Evolutionary conservation across 495 filamentous ascomycete genomes (phyloP).

Genomic region (Cairneyella variabilis): DNA sequence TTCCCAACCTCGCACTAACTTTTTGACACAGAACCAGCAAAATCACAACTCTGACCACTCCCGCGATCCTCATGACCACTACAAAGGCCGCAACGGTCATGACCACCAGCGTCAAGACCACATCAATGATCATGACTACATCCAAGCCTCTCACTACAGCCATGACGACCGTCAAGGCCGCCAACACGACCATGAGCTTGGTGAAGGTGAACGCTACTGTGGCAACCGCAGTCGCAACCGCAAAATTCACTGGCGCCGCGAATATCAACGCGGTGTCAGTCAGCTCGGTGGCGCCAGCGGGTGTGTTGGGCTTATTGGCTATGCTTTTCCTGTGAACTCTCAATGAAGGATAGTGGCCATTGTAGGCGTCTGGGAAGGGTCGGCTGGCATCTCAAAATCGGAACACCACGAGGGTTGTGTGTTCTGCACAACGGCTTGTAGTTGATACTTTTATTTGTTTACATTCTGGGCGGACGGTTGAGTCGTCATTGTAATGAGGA

Average conservation of each 20-base stretch:
- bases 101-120: not conserved
- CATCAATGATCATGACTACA: not conserved
- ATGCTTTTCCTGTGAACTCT: not conserved
- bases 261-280: not conserved
- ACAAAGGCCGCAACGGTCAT: not conserved
- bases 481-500: conserved; percentile 9
- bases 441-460: not conserved
- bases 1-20: no score
- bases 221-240: not conserved
- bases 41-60: not conserved
- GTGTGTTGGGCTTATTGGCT: not conserved
- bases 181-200: not conserved
- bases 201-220: not conserved
- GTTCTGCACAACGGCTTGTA: no score
- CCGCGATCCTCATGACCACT: not conserved
- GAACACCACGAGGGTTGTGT: no score
- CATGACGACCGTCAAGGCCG: not conserved
- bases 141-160: not conserved
- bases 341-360: no score
- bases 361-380: no score
- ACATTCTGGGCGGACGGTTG: conserved; percentile 7
- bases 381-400: no score
- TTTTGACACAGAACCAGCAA: no score
- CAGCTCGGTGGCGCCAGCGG: not conserved
- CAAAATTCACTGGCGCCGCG: not conserved